Conservation (phyloP, 768 basidiomycete species). For the Rhodotorula sphaerocarpa region DNA sequence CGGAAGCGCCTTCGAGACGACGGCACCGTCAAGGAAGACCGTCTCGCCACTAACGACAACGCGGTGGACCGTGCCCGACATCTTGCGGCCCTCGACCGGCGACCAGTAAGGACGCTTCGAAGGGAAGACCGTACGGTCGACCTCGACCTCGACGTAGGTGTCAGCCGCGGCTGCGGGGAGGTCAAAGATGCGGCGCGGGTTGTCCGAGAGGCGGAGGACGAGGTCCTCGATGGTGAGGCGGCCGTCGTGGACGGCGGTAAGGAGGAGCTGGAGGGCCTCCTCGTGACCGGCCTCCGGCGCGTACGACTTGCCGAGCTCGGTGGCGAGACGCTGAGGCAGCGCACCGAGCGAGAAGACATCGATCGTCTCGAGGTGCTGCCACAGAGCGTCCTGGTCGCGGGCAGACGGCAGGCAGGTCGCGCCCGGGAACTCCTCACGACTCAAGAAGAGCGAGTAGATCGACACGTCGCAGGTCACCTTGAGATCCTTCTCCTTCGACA, state of each 20-base stretch:
- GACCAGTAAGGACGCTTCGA: conserved; percentile 58
- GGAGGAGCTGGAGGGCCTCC: conserved; percentile 76
- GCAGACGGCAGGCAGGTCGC: conserved; percentile 59
- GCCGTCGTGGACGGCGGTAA: conserved; percentile 73
- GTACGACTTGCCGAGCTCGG: conserved; percentile 54
- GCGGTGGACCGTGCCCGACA: conserved; percentile 74
- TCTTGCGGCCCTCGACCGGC: conserved; percentile 56
- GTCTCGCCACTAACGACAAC: conserved; percentile 86
- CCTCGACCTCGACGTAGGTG: conserved; percentile 84
- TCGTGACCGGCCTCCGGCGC: conserved; percentile 71
- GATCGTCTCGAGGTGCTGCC: conserved; percentile 72
- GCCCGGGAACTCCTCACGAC: conserved; percentile 61
- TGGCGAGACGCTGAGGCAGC: conserved; percentile 68
- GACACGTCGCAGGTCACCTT: conserved; percentile 95
- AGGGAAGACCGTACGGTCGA: conserved; percentile 65
- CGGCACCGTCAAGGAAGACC: conserved; percentile 72
- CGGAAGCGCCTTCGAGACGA: conserved; percentile 48
- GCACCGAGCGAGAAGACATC: conserved; percentile 85
- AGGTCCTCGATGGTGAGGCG: conserved; percentile 76
- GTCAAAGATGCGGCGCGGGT: conserved; percentile 83
- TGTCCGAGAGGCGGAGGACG: conserved; percentile 73
- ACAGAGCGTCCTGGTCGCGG: conserved; percentile 72
- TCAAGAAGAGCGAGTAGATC: conserved; percentile 83
- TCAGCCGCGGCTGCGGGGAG: conserved; percentile 63
- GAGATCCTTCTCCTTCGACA: conserved; percentile 88